These are phyloP conservation scores for Aspergillus tanneri DNA, from an alignment of 2,329 filamentous ascomycete genomes.

Conservation along the genomic window DNA sequence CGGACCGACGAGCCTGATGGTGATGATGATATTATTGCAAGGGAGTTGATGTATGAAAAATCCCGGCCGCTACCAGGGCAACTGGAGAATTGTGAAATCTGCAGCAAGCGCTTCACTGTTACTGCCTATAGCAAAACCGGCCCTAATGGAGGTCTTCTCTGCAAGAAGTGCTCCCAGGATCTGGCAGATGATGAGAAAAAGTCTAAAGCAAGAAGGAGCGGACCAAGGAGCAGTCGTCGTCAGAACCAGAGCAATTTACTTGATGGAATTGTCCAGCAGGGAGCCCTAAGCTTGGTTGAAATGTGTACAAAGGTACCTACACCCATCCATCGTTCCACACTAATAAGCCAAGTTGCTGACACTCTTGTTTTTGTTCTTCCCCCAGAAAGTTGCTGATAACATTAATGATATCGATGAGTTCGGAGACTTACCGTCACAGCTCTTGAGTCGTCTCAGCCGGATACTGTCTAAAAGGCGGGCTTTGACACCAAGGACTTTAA, in stretches of 20 bases:
- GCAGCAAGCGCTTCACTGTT: conserved; percentile 85
- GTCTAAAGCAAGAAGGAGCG: conserved; percentile 53
- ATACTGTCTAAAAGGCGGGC: conserved; percentile 64
- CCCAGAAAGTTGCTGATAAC: conserved; percentile 59
- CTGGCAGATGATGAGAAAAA: conserved; percentile 65
- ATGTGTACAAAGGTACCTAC: conserved; percentile 56
- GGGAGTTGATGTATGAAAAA: conserved; percentile 58
- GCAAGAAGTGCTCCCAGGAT: conserved; percentile 75
- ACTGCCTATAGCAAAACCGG: conserved; percentile 83
- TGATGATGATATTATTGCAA: conserved; percentile 49
- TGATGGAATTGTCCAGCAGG: conserved; percentile 61
- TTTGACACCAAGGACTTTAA: conserved; percentile 49
- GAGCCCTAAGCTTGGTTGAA: conserved; percentile 49
- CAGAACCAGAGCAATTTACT: conserved; percentile 80
- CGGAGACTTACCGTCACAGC: conserved; percentile 58
- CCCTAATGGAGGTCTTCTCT: conserved; percentile 82
- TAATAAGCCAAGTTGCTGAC: conserved; percentile 19
- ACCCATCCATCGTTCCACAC: neutral
- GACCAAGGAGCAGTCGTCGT: conserved; percentile 62
- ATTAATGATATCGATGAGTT: conserved; percentile 65
- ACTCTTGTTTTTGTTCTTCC: neutral
- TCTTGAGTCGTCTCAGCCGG: conserved; percentile 60
- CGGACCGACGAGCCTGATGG: conserved; percentile 44
- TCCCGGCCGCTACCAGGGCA: conserved; percentile 70
- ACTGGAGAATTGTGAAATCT: conserved; percentile 82